phyloP scores from a whole-genome alignment of 1,284 basidiomycete genomes.

The Stygiomarasmius scandens region DNA sequence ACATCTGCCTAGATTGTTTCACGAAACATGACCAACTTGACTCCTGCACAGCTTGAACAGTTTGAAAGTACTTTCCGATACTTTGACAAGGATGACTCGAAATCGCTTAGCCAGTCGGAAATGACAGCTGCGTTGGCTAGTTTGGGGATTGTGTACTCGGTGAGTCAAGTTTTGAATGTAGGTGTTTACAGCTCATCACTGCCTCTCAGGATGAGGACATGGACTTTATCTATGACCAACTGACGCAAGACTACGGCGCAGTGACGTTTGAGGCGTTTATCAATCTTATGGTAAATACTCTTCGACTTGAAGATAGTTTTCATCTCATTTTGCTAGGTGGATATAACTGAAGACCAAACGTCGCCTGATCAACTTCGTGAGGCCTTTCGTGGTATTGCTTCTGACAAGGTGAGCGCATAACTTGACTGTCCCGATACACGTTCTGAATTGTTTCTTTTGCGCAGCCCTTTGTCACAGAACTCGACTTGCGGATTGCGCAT shows the following conservation, averaged over 20 bases:
- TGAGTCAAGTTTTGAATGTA: constrained; percentile 25
- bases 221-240: constrained; percentile 82
- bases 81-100: constrained; percentile 93
- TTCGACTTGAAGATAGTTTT: not conserved
- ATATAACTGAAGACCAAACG: constrained; percentile 95
- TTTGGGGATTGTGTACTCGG: constrained; percentile 91
- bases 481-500: constrained; percentile 88
- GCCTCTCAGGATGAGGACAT: constrained; percentile 78
- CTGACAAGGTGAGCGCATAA: constrained; percentile 72
- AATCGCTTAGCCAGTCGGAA: constrained; percentile 84
- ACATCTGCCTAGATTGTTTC: constrained; percentile 77
- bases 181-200: constrained; percentile 9
- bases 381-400: constrained; percentile 91
- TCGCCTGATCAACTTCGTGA: constrained; percentile 91
- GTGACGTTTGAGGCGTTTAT: constrained; percentile 96
- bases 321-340: constrained; percentile 58
- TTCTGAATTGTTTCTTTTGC: constrained; percentile 17
- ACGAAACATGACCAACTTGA: constrained; percentile 87
- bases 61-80: constrained; percentile 98
- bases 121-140: constrained; percentile 93
- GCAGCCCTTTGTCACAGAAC: constrained; percentile 91
- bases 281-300: constrained; percentile 75
- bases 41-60: constrained; percentile 95
- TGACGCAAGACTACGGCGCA: constrained; percentile 85
- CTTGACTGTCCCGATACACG: not conserved